Evolutionary conservation across 768 basidiomycete genomes (phyloP), one percentile per base, ranked within the genome.

Genomic region (Nevesoporus exiguus): DNA sequence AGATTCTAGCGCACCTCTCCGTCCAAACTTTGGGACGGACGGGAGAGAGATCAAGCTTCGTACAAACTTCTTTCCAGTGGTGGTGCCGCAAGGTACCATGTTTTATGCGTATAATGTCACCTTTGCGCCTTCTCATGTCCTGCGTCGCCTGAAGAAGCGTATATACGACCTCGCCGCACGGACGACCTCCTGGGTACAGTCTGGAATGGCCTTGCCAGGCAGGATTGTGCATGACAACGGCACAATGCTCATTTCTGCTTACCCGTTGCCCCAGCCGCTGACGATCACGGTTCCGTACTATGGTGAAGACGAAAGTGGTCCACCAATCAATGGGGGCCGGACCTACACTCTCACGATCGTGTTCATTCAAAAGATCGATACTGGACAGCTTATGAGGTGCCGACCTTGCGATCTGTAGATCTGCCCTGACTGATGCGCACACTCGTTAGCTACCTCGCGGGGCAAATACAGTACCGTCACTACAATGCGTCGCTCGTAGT

Each of bases 41-140:
- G 80, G 80, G 22, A 70, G 21, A 15, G 58, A 66, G 37, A 74
- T 82, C 67, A 78, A 74, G 51, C 70, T 83, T 37, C 77, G 80
- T 21, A 66, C 80, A 3, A 81, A 81, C 50, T 81, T 80, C 68
- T 81, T 83, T 60, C 73, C 80, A 8, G 64, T 83, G 21, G 66
- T 64, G 17, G 68, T 80, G 17, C 79, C 80, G 6, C 76, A 75
- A 52, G 74, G 73, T 7, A 74, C 77, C 1, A 41, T 83, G 22
- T n/a, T n/a, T n/a, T 72, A 72, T 56, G 80, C 83, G 52, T 81
- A 81, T 52, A 76, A 77, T 46, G 72, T 80, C 27, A 57, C 66
- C n/a, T 72, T 78, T 19, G 60, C 68, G n/a, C n/a, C n/a, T n/a
- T n/a, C n/a, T n/a, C n/a, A n/a, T n/a, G n/a, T 0, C 79, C 78